These are phyloP conservation scores for Zymoseptoria crescenta DNA, from an alignment of 2,329 filamentous ascomycete genomes.

Conservation along the genomic window DNA sequence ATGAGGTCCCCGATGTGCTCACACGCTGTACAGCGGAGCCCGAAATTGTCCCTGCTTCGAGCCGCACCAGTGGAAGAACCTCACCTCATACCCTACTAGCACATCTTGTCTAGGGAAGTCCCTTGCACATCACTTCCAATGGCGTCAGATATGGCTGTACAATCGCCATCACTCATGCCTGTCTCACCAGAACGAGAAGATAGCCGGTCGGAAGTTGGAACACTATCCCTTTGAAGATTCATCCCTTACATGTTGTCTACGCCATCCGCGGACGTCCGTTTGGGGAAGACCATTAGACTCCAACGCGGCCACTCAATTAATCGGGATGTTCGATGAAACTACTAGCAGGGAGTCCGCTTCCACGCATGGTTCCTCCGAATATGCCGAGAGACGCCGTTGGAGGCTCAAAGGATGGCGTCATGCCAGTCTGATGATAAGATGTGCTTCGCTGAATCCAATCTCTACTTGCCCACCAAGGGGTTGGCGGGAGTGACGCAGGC, in stretches of 20 bases:
- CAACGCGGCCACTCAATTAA: neutral
- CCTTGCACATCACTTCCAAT: neutral
- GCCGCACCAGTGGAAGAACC: neutral
- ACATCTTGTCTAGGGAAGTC: too few species aligned
- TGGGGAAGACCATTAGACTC: neutral
- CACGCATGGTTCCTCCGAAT: neutral
- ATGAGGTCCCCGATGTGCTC: too few species aligned
- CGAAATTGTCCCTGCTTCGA: too few species aligned
- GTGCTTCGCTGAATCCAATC: neutral
- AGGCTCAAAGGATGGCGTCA: neutral
- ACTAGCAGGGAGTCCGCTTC: neutral
- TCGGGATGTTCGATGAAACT: neutral
- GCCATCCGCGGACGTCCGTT: neutral
- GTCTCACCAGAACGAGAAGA: neutral
- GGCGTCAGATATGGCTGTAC: neutral
- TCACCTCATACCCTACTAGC: neutral
- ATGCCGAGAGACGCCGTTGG: neutral
- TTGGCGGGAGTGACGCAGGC: neutral
- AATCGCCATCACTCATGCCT: neutral
- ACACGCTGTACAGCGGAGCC: too few species aligned
- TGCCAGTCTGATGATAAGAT: neutral
- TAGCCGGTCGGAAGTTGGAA: neutral
- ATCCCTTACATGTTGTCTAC: neutral
- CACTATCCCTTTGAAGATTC: neutral
- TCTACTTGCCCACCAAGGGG: neutral